Conservation (phyloP, 2,329 filamentous ascomycete species). For the Nectriaceae sp. region DNA sequence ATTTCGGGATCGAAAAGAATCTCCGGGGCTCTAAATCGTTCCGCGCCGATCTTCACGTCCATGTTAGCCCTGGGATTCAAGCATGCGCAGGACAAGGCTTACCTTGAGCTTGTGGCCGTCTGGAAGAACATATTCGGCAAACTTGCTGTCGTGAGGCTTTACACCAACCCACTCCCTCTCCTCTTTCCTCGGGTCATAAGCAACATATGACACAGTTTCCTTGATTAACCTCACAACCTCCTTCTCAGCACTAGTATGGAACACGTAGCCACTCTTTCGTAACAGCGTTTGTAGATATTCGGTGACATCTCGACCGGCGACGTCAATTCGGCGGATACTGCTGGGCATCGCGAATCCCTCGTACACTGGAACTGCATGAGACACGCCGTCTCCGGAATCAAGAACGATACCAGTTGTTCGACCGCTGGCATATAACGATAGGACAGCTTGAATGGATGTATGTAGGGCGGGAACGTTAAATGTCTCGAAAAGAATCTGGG, state of each 20-base stretch:
- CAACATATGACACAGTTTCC: slow-evolving; percentile 90
- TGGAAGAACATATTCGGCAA: slow-evolving; percentile 84
- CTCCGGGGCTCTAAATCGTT: slow-evolving; percentile 93
- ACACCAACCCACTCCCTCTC: slow-evolving; percentile 92
- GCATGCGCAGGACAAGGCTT: slow-evolving; percentile 5
- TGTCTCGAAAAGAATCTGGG: slow-evolving; percentile 97
- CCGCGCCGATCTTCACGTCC: slow-evolving; percentile 71
- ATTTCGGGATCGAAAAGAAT: slow-evolving; percentile 98
- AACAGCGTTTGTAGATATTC: slow-evolving; percentile 91
- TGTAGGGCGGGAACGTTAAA: slow-evolving; percentile 98
- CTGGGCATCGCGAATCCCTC: slow-evolving; percentile 97
- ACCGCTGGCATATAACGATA: slow-evolving; percentile 93
- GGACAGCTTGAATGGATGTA: slow-evolving; percentile 94
- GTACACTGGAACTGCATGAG: slow-evolving; percentile 95
- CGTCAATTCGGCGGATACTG: slow-evolving; percentile 93
- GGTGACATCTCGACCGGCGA: slow-evolving; percentile 93
- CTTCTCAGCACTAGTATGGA: slow-evolving; percentile 98
- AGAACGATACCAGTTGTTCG: slow-evolving; percentile 95
- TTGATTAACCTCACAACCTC: slow-evolving; percentile 98
- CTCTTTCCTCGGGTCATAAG: slow-evolving; percentile 86
- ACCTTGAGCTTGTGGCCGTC: slow-evolving; percentile 95
- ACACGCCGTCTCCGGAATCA: slow-evolving; percentile 94
- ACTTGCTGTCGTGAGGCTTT: slow-evolving; percentile 76
- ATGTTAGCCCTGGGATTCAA: slow-evolving; percentile 17
- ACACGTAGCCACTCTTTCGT: slow-evolving; percentile 89